Base-by-base conservation (phyloP, 2,329 filamentous ascomycete species). In the Fusarium sp. region DNA sequence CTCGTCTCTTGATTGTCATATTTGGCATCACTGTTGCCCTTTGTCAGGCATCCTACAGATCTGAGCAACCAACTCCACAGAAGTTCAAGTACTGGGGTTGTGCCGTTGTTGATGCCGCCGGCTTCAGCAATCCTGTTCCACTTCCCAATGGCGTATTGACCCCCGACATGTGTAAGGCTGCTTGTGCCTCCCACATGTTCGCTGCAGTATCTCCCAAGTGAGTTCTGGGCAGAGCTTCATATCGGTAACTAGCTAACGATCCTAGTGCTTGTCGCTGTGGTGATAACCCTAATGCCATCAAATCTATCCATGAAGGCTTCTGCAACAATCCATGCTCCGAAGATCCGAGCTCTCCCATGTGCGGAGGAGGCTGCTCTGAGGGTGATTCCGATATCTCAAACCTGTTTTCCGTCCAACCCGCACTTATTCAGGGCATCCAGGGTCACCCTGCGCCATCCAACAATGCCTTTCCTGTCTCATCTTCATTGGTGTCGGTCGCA, bases 221-320 rank as follows among this genome's bases (percentile, higher is more conserved):
- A 38, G 77, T 62, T 3, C 3, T 67, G 9, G 0, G 8, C 28
- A 13, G 4, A 26, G 5, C 2, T 26, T 6, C 10, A 6, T 4
- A 4, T 5, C 15, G 7, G 5, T 4, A 1, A 30, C 4, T n/a
- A 8, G 6, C 54, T 73, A 65, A 73, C 63, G 42, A 11, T 8
- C 11, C 4, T 36, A 80, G 79, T 62, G 74, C 73, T 15, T 80
- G 79, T 20, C 78, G 74, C 47, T 80, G 79, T 50, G 78, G 78
- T 51, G 74, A 80, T 50, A 72, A 80, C 60, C 37, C 60, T 23
- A 69, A 70, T 3, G 76, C 72, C 3, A 69, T 80, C 54, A 72
- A 65, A 12, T 40, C 70, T 9, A 52, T 75, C 36, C 71, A 78
- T 20, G 77, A 79, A 47, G 65, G 53, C 30, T 66, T 67, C 18